Evolutionary conservation across 1,139 yeast genomes (phyloP).

Genomic region (Candida pseudocylindracea): DNA sequence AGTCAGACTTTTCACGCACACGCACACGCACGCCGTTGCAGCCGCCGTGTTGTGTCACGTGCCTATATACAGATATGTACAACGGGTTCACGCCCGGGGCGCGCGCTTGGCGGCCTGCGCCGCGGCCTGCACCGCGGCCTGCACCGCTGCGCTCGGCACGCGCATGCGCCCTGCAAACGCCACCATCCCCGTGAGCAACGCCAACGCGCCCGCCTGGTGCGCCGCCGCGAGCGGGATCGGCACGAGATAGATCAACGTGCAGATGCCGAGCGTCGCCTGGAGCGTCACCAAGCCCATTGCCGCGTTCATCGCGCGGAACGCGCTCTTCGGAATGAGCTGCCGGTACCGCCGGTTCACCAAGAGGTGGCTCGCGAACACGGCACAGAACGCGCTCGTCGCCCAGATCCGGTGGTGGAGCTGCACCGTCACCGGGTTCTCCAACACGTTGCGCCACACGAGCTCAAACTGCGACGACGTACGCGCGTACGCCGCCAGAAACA

Average conservation of each 20-base stretch:
- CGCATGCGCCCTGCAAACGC: slow-evolving; percentile 48
- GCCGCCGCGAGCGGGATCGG: slow-evolving; percentile 88
- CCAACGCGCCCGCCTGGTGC: slow-evolving; percentile 95
- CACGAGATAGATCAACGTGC: slow-evolving; percentile 68
- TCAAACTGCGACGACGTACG: slow-evolving; percentile 50
- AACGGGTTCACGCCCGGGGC: no score
- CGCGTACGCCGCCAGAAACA: slow-evolving; percentile 55
- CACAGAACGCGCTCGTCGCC: slow-evolving; percentile 62
- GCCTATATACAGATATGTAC: no score
- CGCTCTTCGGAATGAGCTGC: slow-evolving; percentile 33
- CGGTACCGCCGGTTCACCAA: slow-evolving; percentile 31
- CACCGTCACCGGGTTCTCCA: slow-evolving; percentile 93
- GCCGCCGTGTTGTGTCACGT: no score
- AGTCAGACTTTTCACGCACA: no score
- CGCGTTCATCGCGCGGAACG: slow-evolving; percentile 31
- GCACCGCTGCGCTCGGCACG: slow-evolving; percentile 29
- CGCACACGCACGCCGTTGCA: no score
- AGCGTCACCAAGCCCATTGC: slow-evolving; percentile 65
- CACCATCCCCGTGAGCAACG: slow-evolving; percentile 59
- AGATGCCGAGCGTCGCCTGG: slow-evolving; percentile 73
- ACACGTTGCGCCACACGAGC: slow-evolving; percentile 72
- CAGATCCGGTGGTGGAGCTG: slow-evolving; percentile 77
- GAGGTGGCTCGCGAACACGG: slow-evolving; percentile 46
- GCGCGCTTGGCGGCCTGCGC: no score
- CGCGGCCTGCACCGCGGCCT: no score